Evolutionary conservation across 129 eudicot species (phyloP), one percentile per base, ranked within the genome.

Genomic region (Oenanthe sinensis): DNA sequence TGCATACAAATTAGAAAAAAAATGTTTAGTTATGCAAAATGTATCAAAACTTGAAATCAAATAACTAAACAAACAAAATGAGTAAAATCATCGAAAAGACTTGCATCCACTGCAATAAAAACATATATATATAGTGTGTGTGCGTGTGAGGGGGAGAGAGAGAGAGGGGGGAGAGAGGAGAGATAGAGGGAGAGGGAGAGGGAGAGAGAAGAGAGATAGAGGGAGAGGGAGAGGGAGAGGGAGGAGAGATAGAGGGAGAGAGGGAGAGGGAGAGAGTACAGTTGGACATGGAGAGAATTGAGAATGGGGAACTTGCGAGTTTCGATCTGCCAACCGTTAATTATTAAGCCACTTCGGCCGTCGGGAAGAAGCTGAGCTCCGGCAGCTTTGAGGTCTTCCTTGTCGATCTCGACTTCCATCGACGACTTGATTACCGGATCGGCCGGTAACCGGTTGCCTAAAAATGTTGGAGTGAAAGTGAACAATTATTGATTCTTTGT

Each of bases 321-420:
- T 83, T 95, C 96, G 87, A 95, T 95, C 87, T 95, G 95, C 99
- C 99, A 95, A 50, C 96, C 98, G 37, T 82, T 91, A 70, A 95
- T 80, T 48, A 85, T 87, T n/a, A 95, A 77, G 24, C 98, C 97
- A 36, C 68, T 46, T 63, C 92, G 91, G 17, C 94, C 97, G 71
- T 83, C 92, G 0, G 87, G 82, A 19, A 91, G 88, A 26, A 81
- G 80, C 85, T 85, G 88, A 26, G 88, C 97, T 75, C 97, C 97
- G 90, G 91, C 97, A 47, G 92, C 93, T 77, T 90, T 90, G 44
- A 95, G 70, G 47, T 85, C 90, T 75, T 81, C 84, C 82, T 86
- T 96, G 84, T 90, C 92, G 65, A 90, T 82, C 79, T 89, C 90
- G 70, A 81, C 80, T 84, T 87, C 88, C 97, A 90, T 50, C 36